Base-by-base conservation (phyloP, 768 basidiomycete species). In the Mycena olivaceomarginata region DNA sequence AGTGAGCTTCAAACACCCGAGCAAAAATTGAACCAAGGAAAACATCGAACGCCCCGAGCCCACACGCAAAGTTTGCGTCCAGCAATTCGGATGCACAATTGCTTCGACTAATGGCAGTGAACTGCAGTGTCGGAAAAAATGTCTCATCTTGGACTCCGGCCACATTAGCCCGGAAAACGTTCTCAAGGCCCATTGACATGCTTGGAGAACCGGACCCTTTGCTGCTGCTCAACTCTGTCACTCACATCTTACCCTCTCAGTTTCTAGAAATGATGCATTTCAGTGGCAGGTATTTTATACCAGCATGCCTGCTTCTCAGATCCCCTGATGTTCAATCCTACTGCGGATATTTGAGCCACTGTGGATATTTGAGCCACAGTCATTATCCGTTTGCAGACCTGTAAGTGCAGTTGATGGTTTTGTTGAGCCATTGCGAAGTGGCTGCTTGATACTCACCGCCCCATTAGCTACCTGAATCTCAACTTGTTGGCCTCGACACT, bases 381-480 rank as follows among this genome's bases (percentile, higher is more conserved):
- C 15, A 18, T 53, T 53, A 16, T 53, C 56, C n/a, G 56, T 57
- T n/a, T 57, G 56, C 8, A 57, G 56, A 57, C 56, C n/a, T 57
- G 56, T 57, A 25, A 8, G 56, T 57, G n/a, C 56, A 57, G 51
- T 53, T 22, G 56, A 57, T 57, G 56, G 5, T 53, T 53, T n/a
- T 25, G 51, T 53, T 53, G 13, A 20, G 51, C 18, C n/a, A 53
- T 53, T 53, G 51, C 51, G 1, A 53, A 53, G 51, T 53, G 51
- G 51, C 51, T 53, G 51, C 51, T n/a, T 53, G 18, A 53, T 53
- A 53, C 51, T 20, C 51, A 57, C 6, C 56, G 56, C n/a, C 20
- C n/a, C 31, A 40, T 18, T 63, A 63, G 62, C 37, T 63, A 13
- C 62, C 37, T 63, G 62, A 63, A 16, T 40, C 62, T 63, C 62